phyloP scores from a whole-genome alignment of 176 grass and related monocot genomes.

The Eragrostis curvula region DNA sequence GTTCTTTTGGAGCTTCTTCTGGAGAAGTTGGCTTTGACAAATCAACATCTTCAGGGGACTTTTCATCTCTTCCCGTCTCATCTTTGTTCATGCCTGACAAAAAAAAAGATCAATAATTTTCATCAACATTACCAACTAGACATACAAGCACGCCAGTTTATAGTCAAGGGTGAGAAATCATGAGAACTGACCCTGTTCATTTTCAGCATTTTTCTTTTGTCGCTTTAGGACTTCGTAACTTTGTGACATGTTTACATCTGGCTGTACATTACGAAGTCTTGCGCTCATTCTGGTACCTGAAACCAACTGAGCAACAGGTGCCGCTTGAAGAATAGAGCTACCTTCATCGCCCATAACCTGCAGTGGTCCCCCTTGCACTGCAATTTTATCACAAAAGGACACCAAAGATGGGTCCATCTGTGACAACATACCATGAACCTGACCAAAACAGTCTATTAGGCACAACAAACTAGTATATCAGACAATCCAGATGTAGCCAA shows the following conservation, averaged over 20 bases:
- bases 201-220: slow-evolving; percentile 76
- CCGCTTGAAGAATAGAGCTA: slow-evolving; percentile 65
- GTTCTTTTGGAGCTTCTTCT: slow-evolving; percentile 52
- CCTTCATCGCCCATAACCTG: slow-evolving; percentile 61
- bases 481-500: slow-evolving; percentile 11
- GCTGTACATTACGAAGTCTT: slow-evolving; percentile 89
- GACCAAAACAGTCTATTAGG: slow-evolving; percentile 24
- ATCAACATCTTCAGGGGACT: slow-evolving; percentile 53
- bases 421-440: slow-evolving; percentile 97
- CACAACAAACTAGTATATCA: neutral
- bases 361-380: slow-evolving; percentile 71
- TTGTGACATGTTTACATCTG: slow-evolving; percentile 74
- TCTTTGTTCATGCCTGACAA: slow-evolving; percentile 65
- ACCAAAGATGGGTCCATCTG: slow-evolving; percentile 95
- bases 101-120: slow-evolving; percentile 1
- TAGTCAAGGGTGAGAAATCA: slow-evolving; percentile 25
- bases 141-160: neutral
- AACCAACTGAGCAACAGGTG: slow-evolving; percentile 81
- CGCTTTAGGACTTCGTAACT: slow-evolving; percentile 85
- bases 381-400: slow-evolving; percentile 94
- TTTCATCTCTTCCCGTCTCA: slow-evolving; percentile 49
- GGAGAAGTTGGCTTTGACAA: slow-evolving; percentile 50
- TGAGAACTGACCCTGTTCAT: slow-evolving; percentile 62
- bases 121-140: neutral
- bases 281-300: slow-evolving; percentile 80